Evolutionary conservation across 2,329 filamentous ascomycete genomes (phyloP).

Genomic region (Calonectria honghensis): DNA sequence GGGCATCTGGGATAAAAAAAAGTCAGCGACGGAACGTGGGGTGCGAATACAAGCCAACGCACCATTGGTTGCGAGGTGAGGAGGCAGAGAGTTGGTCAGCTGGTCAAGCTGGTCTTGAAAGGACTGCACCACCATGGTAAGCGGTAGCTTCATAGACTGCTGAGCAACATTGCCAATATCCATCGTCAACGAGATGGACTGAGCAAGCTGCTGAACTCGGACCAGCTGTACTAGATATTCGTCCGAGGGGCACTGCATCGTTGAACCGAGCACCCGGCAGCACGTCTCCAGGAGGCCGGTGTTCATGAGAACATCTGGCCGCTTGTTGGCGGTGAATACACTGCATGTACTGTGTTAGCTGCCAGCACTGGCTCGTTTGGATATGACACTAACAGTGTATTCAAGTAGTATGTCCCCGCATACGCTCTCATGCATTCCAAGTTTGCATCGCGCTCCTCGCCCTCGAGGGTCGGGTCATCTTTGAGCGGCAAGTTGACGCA

Average conservation of each 20-base stretch:
- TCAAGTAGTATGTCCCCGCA: conserved; percentile 70
- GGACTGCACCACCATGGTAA: conserved; percentile 64
- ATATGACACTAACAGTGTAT: conserved; percentile 64
- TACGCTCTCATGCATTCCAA: conserved; percentile 69
- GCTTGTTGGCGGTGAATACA: conserved; percentile 68
- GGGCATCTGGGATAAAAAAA: conserved; percentile 55
- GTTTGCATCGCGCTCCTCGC: conserved; percentile 51
- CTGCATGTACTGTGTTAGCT: conserved; percentile 49
- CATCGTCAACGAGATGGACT: conserved; percentile 67
- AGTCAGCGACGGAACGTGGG: conserved; percentile 27
- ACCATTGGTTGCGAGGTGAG: conserved; percentile 60
- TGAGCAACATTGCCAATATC: conserved; percentile 55
- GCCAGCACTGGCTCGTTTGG: too few relatives aligned
- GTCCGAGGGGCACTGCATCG: conserved; percentile 66
- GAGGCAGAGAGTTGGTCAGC: conserved; percentile 61
- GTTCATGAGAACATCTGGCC: conserved; percentile 69
- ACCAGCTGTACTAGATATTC: conserved; percentile 67
- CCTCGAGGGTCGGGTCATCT: conserved; percentile 48
- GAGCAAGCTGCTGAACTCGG: conserved; percentile 68
- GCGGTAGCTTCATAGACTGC: conserved; percentile 61
- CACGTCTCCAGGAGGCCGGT: conserved; percentile 66
- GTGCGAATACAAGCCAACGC: conserved; percentile 34
- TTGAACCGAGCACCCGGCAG: conserved; percentile 64
- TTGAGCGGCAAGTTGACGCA: conserved; percentile 64
- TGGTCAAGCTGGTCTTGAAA: conserved; percentile 67